Evolutionary conservation across 768 basidiomycete genomes (phyloP).

Genomic region (Tulasnella sp.): DNA sequence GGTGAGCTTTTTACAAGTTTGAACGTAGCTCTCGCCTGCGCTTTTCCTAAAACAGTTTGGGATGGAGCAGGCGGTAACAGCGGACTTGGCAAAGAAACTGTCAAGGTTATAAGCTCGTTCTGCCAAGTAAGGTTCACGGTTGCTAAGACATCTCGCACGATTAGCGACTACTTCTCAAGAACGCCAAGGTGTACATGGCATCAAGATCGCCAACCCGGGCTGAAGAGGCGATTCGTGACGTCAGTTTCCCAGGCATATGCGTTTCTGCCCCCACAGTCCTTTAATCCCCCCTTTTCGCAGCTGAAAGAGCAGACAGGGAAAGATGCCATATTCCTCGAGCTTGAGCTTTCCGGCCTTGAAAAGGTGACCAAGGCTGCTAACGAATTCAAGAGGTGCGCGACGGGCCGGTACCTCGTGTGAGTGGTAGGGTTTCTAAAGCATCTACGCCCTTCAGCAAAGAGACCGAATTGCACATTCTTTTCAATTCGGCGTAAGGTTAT

Average conservation of each 20-base stretch:
- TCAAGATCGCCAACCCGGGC: slow-evolving; percentile 17
- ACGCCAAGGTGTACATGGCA: slow-evolving; percentile 31
- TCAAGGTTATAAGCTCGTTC: neutral
- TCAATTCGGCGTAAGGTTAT: slow-evolving; percentile 28
- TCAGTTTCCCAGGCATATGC: slow-evolving; percentile 2
- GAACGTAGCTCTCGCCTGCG: neutral
- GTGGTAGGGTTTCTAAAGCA: neutral
- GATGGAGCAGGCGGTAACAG: slow-evolving; percentile 12
- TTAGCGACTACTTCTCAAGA: slow-evolving; percentile 23
- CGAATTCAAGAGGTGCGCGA: slow-evolving; percentile 26
- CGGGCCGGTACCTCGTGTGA: neutral
- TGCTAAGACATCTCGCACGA: neutral
- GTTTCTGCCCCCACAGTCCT: neutral
- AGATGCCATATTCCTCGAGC: slow-evolving; percentile 27
- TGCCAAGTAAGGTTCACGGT: neutral
- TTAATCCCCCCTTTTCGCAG: neutral
- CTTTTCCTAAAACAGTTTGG: neutral
- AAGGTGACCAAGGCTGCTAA: slow-evolving; percentile 26
- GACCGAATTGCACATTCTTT: slow-evolving; percentile 28
- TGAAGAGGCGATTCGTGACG: slow-evolving; percentile 24
- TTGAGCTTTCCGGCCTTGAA: slow-evolving; percentile 28
- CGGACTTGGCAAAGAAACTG: slow-evolving; percentile 17
- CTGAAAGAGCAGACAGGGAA: slow-evolving; percentile 27
- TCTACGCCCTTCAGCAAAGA: slow-evolving; percentile 23
- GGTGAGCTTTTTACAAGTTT: neutral